Evolutionary conservation across 139 green algal species (phyloP), one percentile per base, ranked within the genome.

Genomic region (Chlamydomonas schloesseri): DNA sequence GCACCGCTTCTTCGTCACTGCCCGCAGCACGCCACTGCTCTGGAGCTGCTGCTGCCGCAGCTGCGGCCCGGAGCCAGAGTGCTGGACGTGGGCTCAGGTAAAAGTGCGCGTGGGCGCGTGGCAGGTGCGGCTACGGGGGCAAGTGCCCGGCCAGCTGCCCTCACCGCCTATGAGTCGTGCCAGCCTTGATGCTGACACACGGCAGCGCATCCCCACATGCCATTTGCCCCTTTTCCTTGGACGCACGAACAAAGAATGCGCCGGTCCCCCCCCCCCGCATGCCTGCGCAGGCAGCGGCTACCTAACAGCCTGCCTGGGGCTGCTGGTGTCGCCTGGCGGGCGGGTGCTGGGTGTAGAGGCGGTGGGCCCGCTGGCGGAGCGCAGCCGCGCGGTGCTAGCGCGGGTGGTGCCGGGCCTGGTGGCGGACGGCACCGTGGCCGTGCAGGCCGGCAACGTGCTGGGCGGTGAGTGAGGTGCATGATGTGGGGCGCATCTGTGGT

Each of bases 51-150:
- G 73, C 60, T 89, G 4, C 65, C 90, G 0, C 87, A 97, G 42
- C 74, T 93, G 33, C 31, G 65, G 18, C 94, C 94, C 0, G 96
- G 96, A 21, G 92, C 91, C 3, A 73, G 89, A 3, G 95, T 96
- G 26, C 91, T 99, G 70, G 97, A 99, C 74, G 95, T 99, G 3
- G 97, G 97, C 1, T 95, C 89, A 75, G 97, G 96, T 86, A 92
- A 1, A 23, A 4, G 18, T 21, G 18, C 55, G 50, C 50, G 50
- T 57, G 53, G 53, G 13, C 53, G 13, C 13, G 53, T 58, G 13
- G 53, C 13, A 23, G 53, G 15, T 58, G 53, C 53, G 53, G 53
- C 53, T 15, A 15, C 13, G 13, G 53, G 53, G 53, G 53, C 53
- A 58, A 15, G 15, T 58, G 53, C 13, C 13, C 53, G 15, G 53